Conservation (phyloP, 1,284 basidiomycete species). For the Apiotrichum gracile region DNA sequence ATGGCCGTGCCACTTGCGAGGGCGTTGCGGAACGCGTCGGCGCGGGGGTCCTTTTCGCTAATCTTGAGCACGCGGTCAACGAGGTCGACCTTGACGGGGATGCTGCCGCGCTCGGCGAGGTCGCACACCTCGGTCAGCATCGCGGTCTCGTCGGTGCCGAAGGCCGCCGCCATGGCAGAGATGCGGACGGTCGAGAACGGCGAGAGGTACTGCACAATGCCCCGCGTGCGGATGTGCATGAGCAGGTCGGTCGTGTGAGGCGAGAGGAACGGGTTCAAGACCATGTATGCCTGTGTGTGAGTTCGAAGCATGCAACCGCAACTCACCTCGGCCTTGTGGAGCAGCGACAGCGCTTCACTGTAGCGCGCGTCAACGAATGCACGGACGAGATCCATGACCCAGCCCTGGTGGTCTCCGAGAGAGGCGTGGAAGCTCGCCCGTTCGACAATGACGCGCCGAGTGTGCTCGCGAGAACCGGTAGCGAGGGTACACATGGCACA, state of each 20-base stretch:
- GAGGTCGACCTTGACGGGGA: slow-evolving; percentile 37
- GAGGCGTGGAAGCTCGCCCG: slow-evolving; percentile 27
- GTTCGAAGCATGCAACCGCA: not conserved
- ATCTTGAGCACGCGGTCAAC: slow-evolving; percentile 35
- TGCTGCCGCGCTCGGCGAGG: slow-evolving; percentile 23
- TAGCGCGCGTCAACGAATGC: slow-evolving; percentile 38
- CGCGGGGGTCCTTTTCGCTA: slow-evolving; percentile 21
- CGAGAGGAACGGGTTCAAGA: slow-evolving; percentile 29
- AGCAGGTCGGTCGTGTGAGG: slow-evolving; percentile 18
- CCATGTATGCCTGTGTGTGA: slow-evolving; percentile 20
- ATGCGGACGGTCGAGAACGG: slow-evolving; percentile 36
- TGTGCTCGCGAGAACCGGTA: slow-evolving; percentile 21
- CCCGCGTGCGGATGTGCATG: slow-evolving; percentile 25
- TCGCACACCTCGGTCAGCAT: slow-evolving; percentile 28
- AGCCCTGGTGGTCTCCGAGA: slow-evolving; percentile 30
- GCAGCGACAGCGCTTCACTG: slow-evolving; percentile 24
- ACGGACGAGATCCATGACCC: slow-evolving; percentile 35
- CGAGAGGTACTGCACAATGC: slow-evolving; percentile 38
- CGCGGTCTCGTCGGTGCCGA: slow-evolving; percentile 16
- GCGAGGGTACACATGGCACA: slow-evolving; percentile 31
- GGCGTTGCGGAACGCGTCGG: slow-evolving; percentile 24
- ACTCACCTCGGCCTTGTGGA: slow-evolving; percentile 29
- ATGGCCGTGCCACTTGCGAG: slow-evolving; percentile 21
- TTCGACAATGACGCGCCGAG: slow-evolving; percentile 30
- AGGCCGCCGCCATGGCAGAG: slow-evolving; percentile 32